These are phyloP conservation scores for Pseudoneurospora amorphoporcata DNA, from an alignment of 495 filamentous ascomycete genomes.

Conservation along the genomic window DNA sequence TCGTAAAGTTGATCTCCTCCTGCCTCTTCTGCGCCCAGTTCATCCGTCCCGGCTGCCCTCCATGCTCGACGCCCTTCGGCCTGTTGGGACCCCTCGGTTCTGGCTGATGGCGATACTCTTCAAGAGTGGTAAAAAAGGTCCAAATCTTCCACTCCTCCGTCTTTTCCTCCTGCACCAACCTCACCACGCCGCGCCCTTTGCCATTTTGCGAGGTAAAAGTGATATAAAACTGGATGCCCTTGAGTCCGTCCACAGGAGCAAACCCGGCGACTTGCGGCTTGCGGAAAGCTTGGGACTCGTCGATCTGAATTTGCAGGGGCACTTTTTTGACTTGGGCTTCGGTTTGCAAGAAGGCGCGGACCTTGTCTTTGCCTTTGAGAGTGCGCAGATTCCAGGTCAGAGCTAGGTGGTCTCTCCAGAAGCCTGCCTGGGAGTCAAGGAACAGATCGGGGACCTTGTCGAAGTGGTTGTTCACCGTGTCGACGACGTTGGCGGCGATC, in stretches of 20 bases:
- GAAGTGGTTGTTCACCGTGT: constrained; percentile 40
- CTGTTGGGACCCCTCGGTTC: constrained; percentile 42
- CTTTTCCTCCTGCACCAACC: constrained; percentile 41
- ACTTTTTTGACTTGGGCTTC: constrained; percentile 23
- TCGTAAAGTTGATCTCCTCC: constrained; percentile 44
- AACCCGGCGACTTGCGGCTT: constrained; percentile 37
- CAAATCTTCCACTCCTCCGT: constrained; percentile 52
- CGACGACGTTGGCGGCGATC: constrained; percentile 35
- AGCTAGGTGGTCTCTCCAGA: constrained; percentile 55
- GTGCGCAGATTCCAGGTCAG: constrained; percentile 53
- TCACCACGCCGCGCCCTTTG: constrained; percentile 45
- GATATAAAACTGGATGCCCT: constrained; percentile 44
- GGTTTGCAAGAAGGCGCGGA: constrained; percentile 37
- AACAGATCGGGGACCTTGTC: constrained; percentile 36
- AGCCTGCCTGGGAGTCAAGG: constrained; percentile 35
- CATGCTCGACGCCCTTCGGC: constrained; percentile 42
- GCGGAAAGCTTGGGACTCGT: constrained; percentile 31
- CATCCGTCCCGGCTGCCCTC: constrained; percentile 29
- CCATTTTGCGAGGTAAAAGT: constrained; percentile 44
- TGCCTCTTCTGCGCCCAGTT: constrained; percentile 59
- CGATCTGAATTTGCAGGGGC: constrained; percentile 33
- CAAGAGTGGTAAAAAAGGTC: constrained; percentile 49
- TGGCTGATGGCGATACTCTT: constrained; percentile 39
- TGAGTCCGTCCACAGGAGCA: constrained; percentile 34
- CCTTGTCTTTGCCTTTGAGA: constrained; percentile 41